Evolutionary conservation across 192 early-diverging fungal species (phyloP).

Genomic region (Thoreauomyces humboldtii): DNA sequence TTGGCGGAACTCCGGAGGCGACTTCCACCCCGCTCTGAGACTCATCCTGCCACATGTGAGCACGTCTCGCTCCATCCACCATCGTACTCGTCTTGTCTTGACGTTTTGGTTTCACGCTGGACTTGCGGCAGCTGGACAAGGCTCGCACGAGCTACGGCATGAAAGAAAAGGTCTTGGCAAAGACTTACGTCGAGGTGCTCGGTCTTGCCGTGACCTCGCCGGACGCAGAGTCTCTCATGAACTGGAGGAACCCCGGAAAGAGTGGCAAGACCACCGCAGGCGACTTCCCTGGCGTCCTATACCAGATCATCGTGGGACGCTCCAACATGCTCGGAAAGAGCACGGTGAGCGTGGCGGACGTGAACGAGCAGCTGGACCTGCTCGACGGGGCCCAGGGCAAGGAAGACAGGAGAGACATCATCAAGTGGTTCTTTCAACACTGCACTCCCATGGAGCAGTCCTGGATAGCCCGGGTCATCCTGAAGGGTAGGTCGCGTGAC

Average conservation of each 20-base stretch:
- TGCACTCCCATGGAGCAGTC: slow-evolving; percentile 69
- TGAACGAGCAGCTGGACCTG: slow-evolving; percentile 55
- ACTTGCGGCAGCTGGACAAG: slow-evolving; percentile 39
- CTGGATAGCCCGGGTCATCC: slow-evolving; percentile 74
- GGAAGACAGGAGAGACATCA: slow-evolving; percentile 40
- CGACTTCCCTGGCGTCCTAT: slow-evolving; percentile 62
- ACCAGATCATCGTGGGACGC: slow-evolving; percentile 36
- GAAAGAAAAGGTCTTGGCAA: slow-evolving; percentile 67
- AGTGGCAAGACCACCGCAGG: slow-evolving; percentile 50
- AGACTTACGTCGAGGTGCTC: slow-evolving; percentile 59
- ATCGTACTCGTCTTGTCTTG: slow-evolving; percentile 5
- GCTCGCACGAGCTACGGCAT: slow-evolving; percentile 63
- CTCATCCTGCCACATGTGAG: slow-evolving; percentile 42
- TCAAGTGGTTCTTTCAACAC: slow-evolving; percentile 52
- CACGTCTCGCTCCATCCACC: not conserved
- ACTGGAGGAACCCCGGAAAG: slow-evolving; percentile 61
- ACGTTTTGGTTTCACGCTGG: too few relatives aligned
- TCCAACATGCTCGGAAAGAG: slow-evolving; percentile 29
- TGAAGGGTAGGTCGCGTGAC: slow-evolving; percentile 54
- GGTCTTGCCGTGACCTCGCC: slow-evolving; percentile 56
- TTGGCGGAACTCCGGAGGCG: slow-evolving; percentile 19
- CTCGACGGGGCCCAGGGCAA: slow-evolving; percentile 36
- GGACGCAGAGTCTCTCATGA: slow-evolving; percentile 67
- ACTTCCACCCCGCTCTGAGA: slow-evolving; percentile 28
- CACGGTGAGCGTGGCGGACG: slow-evolving; percentile 56